Evolutionary conservation across 192 early-diverging fungal genomes (phyloP).

Genomic region (Podila epigama): DNA sequence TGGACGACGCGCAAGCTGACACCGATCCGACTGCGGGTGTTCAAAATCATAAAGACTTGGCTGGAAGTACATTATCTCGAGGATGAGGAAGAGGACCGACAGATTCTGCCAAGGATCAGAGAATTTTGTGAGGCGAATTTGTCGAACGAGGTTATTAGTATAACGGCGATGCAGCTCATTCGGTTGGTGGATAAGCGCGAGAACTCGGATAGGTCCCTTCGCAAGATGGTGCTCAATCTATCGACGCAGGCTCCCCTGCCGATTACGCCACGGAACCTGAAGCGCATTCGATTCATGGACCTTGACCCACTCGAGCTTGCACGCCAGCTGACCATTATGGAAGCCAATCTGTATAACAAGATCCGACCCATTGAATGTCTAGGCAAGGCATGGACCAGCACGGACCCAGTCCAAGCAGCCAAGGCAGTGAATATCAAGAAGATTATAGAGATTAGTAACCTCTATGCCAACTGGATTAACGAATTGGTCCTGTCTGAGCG

Average conservation of each 20-base stretch:
- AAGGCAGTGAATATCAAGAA: slow-evolving; percentile 88
- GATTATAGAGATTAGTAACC: slow-evolving; percentile 85
- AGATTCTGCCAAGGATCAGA: slow-evolving; percentile 71
- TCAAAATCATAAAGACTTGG: slow-evolving; percentile 95
- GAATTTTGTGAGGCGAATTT: slow-evolving; percentile 75
- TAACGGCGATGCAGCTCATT: slow-evolving; percentile 72
- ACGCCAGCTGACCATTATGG: slow-evolving; percentile 92
- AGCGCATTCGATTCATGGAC: slow-evolving; percentile 80
- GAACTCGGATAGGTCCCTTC: slow-evolving; percentile 59
- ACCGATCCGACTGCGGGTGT: slow-evolving; percentile 90
- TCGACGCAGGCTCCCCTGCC: slow-evolving; percentile 69
- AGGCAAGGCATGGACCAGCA: slow-evolving; percentile 68
- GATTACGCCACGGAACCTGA: slow-evolving; percentile 78
- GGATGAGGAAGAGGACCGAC: slow-evolving; percentile 68
- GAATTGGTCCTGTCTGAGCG: slow-evolving; percentile 82
- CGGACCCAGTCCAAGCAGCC: slow-evolving; percentile 61
- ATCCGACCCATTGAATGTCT: slow-evolving; percentile 77
- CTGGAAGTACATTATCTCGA: slow-evolving; percentile 89
- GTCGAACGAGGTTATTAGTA: slow-evolving; percentile 73
- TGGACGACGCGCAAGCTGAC: slow-evolving; percentile 91
- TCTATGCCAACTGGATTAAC: slow-evolving; percentile 76
- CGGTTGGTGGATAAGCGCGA: slow-evolving; percentile 75
- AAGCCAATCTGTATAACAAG: slow-evolving; percentile 75
- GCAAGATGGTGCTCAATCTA: slow-evolving; percentile 63
- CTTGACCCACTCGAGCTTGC: slow-evolving; percentile 90